A percentile compares a stretch with the other conserved stretches of the same genome.
phyloP scores from a whole-genome alignment of 345 rosid genomes.

The Heritiera littoralis region DNA sequence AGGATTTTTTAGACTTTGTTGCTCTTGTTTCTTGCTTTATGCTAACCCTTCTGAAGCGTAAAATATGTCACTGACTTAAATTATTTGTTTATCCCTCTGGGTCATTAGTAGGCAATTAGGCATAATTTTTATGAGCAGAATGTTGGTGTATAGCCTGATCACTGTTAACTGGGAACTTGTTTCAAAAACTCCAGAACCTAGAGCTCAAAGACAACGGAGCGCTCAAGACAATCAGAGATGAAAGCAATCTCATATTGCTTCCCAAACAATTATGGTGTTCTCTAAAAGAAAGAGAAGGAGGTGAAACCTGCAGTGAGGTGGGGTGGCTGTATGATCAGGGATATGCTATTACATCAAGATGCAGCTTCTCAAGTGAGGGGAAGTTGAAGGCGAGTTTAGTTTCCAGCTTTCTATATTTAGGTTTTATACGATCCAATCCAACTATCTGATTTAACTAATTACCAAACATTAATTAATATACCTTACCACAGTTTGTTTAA shows the following conservation, averaged over 20 bases:
- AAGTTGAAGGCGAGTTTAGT: conserved; percentile 54
- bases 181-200: conserved; percentile 39
- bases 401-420: background rate
- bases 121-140: background rate
- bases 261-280: conserved; percentile 82
- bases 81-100: background rate
- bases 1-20: background rate
- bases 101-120: background rate
- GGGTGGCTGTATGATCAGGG: conserved; percentile 74
- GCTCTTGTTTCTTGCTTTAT: background rate
- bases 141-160: conserved; percentile 6
- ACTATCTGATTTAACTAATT: background rate
- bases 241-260: conserved; percentile 54
- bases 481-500: background rate
- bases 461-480: background rate
- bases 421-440: background rate
- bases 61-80: background rate
- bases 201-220: conserved; percentile 45
- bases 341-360: conserved; percentile 57
- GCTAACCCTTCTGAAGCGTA: background rate
- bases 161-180: conserved; percentile 5
- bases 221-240: conserved; percentile 55
- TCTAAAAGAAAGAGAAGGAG: conserved; percentile 38
- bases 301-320: conserved; percentile 51
- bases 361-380: conserved; percentile 55